Evolutionary conservation across 2,329 filamentous ascomycete genomes (phyloP).

Genomic region (Pleomassaria siparia): DNA sequence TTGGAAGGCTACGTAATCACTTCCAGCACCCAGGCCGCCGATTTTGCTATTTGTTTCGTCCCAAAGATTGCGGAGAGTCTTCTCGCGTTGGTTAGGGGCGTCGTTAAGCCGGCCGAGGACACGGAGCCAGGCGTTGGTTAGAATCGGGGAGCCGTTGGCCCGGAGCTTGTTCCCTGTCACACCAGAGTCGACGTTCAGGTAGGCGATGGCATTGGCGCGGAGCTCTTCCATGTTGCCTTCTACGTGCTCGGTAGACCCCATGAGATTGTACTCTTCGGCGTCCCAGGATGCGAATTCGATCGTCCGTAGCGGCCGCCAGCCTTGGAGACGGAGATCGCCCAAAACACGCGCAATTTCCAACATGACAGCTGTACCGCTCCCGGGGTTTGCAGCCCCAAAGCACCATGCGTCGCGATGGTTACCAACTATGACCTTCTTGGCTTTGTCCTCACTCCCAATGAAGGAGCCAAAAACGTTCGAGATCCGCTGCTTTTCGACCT

Average conservation of each 20-base stretch:
- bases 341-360: constrained; percentile 86
- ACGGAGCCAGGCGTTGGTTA: constrained; percentile 69
- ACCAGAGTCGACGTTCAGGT: constrained; percentile 87
- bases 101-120: constrained; percentile 75
- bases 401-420: constrained; percentile 94
- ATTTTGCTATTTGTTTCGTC: constrained; percentile 62
- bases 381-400: constrained; percentile 82
- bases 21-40: constrained; percentile 69
- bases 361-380: constrained; percentile 84
- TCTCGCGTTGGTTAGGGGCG: constrained; percentile 68
- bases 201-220: constrained; percentile 75
- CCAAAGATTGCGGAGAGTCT: constrained; percentile 75
- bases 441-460: constrained; percentile 75
- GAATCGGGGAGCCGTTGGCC: constrained; percentile 79
- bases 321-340: constrained; percentile 71
- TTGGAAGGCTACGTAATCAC: constrained; percentile 89
- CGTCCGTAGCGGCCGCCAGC: constrained; percentile 90
- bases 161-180: constrained; percentile 74
- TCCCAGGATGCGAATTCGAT: constrained; percentile 99
- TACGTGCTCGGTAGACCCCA: constrained; percentile 93
- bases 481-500: constrained; percentile 77
- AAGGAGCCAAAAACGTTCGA: constrained; percentile 91
- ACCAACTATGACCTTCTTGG: constrained; percentile 85
- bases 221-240: constrained; percentile 78
- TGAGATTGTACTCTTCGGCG: constrained; percentile 86